Percentiles rank a stretch among this genome's conserved stretches.
Evolutionary conservation across 257 asterid genomes (phyloP).

Genomic region (Fraxinus americana): DNA sequence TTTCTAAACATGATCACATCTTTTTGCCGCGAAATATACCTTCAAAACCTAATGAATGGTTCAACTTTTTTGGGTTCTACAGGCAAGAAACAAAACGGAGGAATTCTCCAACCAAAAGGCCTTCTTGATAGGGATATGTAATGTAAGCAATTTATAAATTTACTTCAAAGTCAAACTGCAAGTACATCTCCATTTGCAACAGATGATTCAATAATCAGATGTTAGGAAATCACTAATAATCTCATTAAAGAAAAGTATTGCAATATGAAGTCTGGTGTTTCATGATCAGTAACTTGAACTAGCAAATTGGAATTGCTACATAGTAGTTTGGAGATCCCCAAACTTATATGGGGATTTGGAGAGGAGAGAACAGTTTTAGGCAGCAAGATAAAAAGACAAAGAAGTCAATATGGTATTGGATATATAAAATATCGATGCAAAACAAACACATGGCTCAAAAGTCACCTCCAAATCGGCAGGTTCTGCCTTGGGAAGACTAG

Average conservation of each 20-base stretch:
- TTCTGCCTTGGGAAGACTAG: constrained; percentile 38
- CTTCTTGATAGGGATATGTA: constrained; percentile 11
- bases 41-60: background rate
- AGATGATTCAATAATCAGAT: background rate
- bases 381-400: constrained; percentile 7
- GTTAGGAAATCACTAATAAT: constrained; percentile 1
- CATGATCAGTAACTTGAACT: background rate
- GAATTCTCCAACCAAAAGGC: background rate
- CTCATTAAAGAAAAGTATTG: background rate
- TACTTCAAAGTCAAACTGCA: background rate
- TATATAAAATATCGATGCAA: constrained; percentile 8
- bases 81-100: background rate
- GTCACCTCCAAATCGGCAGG: constrained; percentile 58
- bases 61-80: background rate
- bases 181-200: background rate
- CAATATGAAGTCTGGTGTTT: background rate
- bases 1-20: background rate
- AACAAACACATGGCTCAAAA: constrained; percentile 10
- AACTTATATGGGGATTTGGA: background rate
- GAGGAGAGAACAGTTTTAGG: background rate
- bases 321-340: background rate
- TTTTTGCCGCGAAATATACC: background rate
- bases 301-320: background rate
- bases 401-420: constrained; percentile 17
- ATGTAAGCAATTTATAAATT: background rate